Evolutionary conservation across 805 yeast species (phyloP), one percentile per base, ranked within the genome.

Genomic region (Myxozyma neglecta): DNA sequence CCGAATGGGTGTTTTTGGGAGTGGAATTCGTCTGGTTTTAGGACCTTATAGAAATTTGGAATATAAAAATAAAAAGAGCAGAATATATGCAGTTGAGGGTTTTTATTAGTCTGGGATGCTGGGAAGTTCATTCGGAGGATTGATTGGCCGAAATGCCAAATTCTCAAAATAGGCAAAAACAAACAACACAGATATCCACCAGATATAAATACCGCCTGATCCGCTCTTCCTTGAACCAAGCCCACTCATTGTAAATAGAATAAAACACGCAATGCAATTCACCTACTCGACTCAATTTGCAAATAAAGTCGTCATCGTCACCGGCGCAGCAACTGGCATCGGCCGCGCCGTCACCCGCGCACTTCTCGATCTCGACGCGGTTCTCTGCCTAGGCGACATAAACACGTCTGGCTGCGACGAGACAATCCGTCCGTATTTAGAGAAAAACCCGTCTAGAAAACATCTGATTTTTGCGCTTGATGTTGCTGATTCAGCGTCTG

Each of bases 381-480:
- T 43, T 5, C 39, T 53, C 39, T 42, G 48, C 40, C 14, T 53
- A 14, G 56, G 49, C 46, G 49, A 53, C 43, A 20, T 42, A 10
- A 34, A 53, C 42, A 42, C 56, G 2, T 48, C 37, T 16, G 56
- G 49, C 48, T 43, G 56, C 49, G 56, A 53, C 29, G 49, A 42
- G 14, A 53, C 47, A 6, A 18, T 43, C 7, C 32, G 18, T 5
- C 56, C 48, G 7, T 42, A n/a, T 16, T 42, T 42, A n/a, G 56
- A 53, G 16, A 34, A 16, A 8, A 42, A 42, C 10, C 10, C n/a
- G 9, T 13, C 9, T 14, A 10, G 42, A 14, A 53, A 42, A 18
- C 35, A 67, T 73, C 60, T 70, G 69, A 55, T 75, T 70, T 56
- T 65, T 59, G 44, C 56, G 20, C 34, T 44, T 11, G 68, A 70